These are phyloP conservation scores for Polyplosphaeria fusca DNA, from an alignment of 495 filamentous ascomycete species.

Conservation along the genomic window DNA sequence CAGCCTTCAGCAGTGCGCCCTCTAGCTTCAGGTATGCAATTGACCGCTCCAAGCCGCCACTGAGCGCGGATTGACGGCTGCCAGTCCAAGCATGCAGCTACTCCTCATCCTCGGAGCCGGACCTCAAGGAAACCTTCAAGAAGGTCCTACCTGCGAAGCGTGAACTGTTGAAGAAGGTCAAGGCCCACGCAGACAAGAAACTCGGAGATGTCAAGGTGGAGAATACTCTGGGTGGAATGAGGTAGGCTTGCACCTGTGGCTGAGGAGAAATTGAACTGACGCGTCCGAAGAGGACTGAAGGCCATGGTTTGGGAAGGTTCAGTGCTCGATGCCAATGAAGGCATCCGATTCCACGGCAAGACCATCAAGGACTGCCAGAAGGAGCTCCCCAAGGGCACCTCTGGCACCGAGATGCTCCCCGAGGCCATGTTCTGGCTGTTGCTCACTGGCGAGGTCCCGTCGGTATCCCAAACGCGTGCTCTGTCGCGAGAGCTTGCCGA, in stretches of 20 bases:
- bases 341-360: conserved; percentile 95
- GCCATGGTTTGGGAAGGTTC: conserved; percentile 99
- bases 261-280: conserved; percentile 14
- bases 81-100: conserved; percentile 47
- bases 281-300: conserved; percentile 66
- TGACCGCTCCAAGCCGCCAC: conserved; percentile 3
- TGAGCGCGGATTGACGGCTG: neutral
- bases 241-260: conserved; percentile 43
- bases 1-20: conserved; percentile 31
- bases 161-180: conserved; percentile 87
- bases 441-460: conserved; percentile 87
- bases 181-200: conserved; percentile 73
- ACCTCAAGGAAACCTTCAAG: conserved; percentile 80
- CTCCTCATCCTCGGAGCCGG: conserved; percentile 71
- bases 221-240: conserved; percentile 94
- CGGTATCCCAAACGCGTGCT: conserved; percentile 70
- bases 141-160: conserved; percentile 86
- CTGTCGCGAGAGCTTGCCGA: conserved; percentile 85
- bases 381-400: conserved; percentile 86
- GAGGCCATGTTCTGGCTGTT: conserved; percentile 99
- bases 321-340: conserved; percentile 93
- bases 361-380: conserved; percentile 98
- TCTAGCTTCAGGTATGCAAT: conserved; percentile 34
- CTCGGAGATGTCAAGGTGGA: conserved; percentile 93
- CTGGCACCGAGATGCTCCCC: conserved; percentile 97